A percentile compares a stretch with the other conserved stretches of the same genome.
Conservation (phyloP, 2,329 filamentous ascomycete species). For the Ascocoryne sarcoides region DNA sequence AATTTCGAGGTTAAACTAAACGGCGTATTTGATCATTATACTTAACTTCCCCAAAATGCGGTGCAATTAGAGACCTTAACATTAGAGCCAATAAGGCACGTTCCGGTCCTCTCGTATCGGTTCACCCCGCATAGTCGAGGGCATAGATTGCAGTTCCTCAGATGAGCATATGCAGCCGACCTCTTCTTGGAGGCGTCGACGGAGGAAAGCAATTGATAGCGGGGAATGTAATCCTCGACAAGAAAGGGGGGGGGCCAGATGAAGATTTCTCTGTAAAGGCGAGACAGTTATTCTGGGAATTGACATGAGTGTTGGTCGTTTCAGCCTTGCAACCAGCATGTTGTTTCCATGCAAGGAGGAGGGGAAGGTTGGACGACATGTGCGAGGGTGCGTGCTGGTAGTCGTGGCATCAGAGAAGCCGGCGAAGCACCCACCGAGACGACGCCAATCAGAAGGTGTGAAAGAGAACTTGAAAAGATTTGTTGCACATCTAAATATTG, state of each 20-base stretch:
- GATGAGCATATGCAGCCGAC: constrained; percentile 62
- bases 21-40: too few species aligned
- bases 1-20: too few species aligned
- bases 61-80: constrained; percentile 79
- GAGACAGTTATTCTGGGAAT: too few species aligned
- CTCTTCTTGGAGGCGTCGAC: constrained; percentile 65
- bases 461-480: too few species aligned
- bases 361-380: background rate
- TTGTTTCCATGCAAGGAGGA: background rate
- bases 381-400: too few species aligned
- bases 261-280: constrained; percentile 30
- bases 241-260: constrained; percentile 58
- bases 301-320: background rate
- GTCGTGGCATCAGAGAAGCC: too few species aligned
- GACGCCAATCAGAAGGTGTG: too few species aligned
- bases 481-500: too few species aligned
- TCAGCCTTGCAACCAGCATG: constrained; percentile 1
- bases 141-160: constrained; percentile 73
- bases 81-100: constrained; percentile 66
- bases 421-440: too few species aligned
- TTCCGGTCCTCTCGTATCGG: constrained; percentile 68
- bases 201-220: constrained; percentile 60
- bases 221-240: constrained; percentile 64
- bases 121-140: constrained; percentile 71
- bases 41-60: constrained; percentile 70